Conservation (phyloP, 2,329 filamentous ascomycete species). For the Claviceps fusiformis region DNA sequence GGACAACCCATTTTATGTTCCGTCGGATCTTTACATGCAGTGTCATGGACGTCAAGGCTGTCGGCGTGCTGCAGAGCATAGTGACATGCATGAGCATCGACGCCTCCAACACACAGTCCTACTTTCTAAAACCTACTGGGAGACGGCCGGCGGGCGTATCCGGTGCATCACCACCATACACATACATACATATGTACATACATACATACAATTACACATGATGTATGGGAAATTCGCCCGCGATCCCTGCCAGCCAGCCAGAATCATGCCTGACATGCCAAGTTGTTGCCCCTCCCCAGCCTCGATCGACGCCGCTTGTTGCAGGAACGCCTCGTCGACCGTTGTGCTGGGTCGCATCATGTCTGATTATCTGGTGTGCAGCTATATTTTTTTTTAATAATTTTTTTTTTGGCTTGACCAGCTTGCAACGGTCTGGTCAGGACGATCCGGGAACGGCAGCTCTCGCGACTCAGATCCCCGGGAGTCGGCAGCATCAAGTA, state of each 20-base stretch:
- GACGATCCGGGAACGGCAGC: background rate
- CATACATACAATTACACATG: background rate
- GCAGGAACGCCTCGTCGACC: background rate
- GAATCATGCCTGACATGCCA: background rate
- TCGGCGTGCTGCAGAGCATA: background rate
- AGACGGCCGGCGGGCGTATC: background rate
- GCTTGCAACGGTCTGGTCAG: background rate
- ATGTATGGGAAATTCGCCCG: background rate
- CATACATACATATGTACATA: background rate
- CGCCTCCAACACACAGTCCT: background rate
- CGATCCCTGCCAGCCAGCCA: background rate
- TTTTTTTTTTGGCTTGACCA: no score
- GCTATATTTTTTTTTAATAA: no score
- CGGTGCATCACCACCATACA: background rate
- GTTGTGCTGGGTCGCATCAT: background rate
- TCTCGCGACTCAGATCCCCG: background rate
- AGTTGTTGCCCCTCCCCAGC: background rate
- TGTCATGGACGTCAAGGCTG: background rate
- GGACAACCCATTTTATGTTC: background rate
- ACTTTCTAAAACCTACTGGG: background rate
- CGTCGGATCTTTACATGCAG: background rate
- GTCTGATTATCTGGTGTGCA: background rate
- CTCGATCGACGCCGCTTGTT: background rate
- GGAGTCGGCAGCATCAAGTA: background rate
- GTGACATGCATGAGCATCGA: background rate